Evolutionary conservation across 2,329 filamentous ascomycete species (phyloP).

Genomic region (Fusarium floridanum): DNA sequence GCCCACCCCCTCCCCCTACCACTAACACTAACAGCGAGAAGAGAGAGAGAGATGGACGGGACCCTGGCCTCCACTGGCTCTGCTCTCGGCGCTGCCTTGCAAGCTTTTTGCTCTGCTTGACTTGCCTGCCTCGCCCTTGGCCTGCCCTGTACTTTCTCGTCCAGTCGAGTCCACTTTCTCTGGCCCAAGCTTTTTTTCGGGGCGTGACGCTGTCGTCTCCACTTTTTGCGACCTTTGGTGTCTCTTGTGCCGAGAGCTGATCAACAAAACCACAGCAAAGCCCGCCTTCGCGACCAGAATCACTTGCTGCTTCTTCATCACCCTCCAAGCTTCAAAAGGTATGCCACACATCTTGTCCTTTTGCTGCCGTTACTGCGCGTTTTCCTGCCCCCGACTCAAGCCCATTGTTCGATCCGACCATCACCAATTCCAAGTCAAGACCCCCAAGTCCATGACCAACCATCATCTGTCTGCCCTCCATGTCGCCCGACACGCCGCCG

Average conservation of each 20-base stretch:
- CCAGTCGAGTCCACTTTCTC: conserved; percentile 14
- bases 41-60: not conserved
- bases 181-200: conserved; percentile 40
- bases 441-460: conserved; percentile 9
- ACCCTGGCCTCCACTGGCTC: conserved; percentile 17
- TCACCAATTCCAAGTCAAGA: conserved; percentile 22
- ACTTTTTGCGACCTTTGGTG: conserved; percentile 46
- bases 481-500: conserved; percentile 17
- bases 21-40: conserved; percentile 28
- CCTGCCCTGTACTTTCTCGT: conserved; percentile 1
- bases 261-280: conserved; percentile 49
- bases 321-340: conserved; percentile 48
- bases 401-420: conserved; percentile 12
- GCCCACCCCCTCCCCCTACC: conserved; percentile 12
- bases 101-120: not conserved
- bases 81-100: not conserved
- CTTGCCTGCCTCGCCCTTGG: conserved; percentile 10
- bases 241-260: conserved; percentile 43
- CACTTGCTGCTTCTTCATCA: conserved; percentile 48
- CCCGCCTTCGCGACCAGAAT: conserved; percentile 46
- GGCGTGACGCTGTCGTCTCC: conserved; percentile 44
- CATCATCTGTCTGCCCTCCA: conserved; percentile 20
- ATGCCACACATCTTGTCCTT: conserved; percentile 21
- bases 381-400: conserved; percentile 17
- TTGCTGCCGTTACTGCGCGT: conserved; percentile 10